Evolutionary conservation across 2,329 filamentous ascomycete species (phyloP).

Genomic region (Chaetomium globosum): DNA sequence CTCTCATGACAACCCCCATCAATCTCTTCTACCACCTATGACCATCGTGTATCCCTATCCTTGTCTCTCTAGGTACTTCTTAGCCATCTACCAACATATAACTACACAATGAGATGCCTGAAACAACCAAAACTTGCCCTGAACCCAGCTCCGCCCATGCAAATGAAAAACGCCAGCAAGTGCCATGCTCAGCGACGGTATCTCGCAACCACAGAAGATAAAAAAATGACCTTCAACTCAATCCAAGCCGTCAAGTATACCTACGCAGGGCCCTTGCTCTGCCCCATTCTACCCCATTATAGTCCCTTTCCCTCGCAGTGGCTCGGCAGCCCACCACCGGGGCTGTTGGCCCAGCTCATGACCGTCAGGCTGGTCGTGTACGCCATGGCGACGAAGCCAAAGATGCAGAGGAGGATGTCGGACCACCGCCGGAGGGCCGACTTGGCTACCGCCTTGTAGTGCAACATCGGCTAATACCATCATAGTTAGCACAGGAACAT

Average conservation of each 20-base stretch:
- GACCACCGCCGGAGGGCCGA: constrained; percentile 66
- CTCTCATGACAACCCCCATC: not conserved
- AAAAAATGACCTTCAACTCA: not conserved
- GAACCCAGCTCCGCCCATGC: constrained; percentile 12
- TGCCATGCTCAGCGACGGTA: constrained; percentile 18
- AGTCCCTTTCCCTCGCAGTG: constrained; percentile 53
- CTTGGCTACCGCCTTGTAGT: constrained; percentile 77
- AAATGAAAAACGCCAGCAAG: constrained; percentile 14
- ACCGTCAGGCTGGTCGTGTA: constrained; percentile 90
- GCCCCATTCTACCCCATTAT: not conserved
- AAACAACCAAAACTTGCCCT: constrained; percentile 1
- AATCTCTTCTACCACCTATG: not conserved
- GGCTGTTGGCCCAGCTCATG: constrained; percentile 75
- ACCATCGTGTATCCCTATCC: constrained; percentile 4
- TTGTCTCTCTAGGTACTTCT: not conserved
- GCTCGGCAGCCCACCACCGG: constrained; percentile 49
- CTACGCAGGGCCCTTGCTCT: not conserved
- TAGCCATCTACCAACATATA: constrained; percentile 5
- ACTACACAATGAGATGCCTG: too few species aligned
- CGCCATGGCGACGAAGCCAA: constrained; percentile 83
- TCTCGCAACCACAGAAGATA: constrained; percentile 7
- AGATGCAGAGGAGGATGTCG: constrained; percentile 76
- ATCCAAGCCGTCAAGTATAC: not conserved
- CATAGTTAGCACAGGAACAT: not conserved
- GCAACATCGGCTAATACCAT: constrained; percentile 75